Base-by-base conservation (phyloP, 768 basidiomycete genomes). In the Pulveroboletus ravenelii region DNA sequence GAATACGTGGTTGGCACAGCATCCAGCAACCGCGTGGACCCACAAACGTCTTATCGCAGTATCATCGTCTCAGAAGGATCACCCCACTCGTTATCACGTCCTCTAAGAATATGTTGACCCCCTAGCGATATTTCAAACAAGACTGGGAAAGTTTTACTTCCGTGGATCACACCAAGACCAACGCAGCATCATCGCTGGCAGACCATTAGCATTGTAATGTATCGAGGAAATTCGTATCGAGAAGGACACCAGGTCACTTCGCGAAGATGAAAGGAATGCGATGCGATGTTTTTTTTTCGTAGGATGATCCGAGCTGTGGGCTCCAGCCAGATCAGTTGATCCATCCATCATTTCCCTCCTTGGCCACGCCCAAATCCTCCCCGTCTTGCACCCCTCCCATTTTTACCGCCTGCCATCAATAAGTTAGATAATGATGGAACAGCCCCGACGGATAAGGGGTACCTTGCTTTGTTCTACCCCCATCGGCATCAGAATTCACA, bases 401-500 rank as follows among this genome's bases (percentile, higher is more conserved):
- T 17, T 10, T 7, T 59, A 9, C 3, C 5, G 6, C 0, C 57
- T 64, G 13, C 36, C 12, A 27, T 43, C 20, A 38, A 43, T 9
- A 39, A 15, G 13, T 62, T 17, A 65, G 62, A 58, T 37, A 4
- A 1, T 7, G 27, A 3, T 18, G 3, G 32, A 30, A 20, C 18
- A 14, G 20, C 9, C 17, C 36, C n/a, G 7, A 31, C 40, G 27
- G 34, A 39, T 44, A 13, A 29, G 27, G n/a, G 53, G 45, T 47
- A 67, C 65, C 56, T 53, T 41, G 50, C 30, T 34, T 53, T 10
- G 10, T 6, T 23, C 46, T 56, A 23, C 18, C 8, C 3, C 45
- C 45, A 2, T 69, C 67, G 27, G 10, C 40, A 35, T 68, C 68
- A 37, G 67, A 59, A 17, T 46, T 0, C 39, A 51, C 50, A 40